Conservation (phyloP, 345 rosid genomes). For the Limnanthes douglasii region DNA sequence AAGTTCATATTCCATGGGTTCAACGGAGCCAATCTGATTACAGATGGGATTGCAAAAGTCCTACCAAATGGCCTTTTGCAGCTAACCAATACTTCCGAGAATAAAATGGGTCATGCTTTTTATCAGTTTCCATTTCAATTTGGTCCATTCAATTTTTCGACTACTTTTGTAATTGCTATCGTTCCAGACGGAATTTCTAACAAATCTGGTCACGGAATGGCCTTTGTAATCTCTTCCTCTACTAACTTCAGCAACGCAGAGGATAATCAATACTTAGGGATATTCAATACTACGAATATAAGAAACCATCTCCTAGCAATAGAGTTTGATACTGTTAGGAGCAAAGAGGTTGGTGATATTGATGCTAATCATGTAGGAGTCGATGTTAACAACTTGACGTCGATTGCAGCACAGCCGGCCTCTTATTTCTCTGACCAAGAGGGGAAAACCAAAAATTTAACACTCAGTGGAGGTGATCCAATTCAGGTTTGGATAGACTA, state of each 20-base stretch:
- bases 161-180: conserved; percentile 23
- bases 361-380: conserved; percentile 49
- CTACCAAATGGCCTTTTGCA: conserved; percentile 24
- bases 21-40: conserved; percentile 13
- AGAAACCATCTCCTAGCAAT: conserved; percentile 36
- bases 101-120: conserved; percentile 27
- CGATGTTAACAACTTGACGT: conserved; percentile 21
- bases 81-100: conserved; percentile 28
- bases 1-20: conserved; percentile 30
- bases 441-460: conserved; percentile 11
- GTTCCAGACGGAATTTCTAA: conserved; percentile 18
- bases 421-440: conserved; percentile 14
- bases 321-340: conserved; percentile 36
- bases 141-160: conserved; percentile 23
- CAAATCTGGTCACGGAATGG: conserved; percentile 36
- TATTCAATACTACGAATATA: conserved; percentile 20
- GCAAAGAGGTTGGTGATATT: conserved; percentile 27
- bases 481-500: conserved; percentile 54
- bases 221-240: conserved; percentile 23
- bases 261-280: conserved; percentile 23
- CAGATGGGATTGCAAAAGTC: conserved; percentile 20
- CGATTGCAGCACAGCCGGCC: conserved; percentile 15
- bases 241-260: conserved; percentile 9
- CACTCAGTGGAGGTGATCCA: conserved; percentile 21
- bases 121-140: conserved; percentile 18